These are phyloP conservation scores for Golubevia sp. DNA, from an alignment of 1,284 basidiomycete species.

Conservation along the genomic window DNA sequence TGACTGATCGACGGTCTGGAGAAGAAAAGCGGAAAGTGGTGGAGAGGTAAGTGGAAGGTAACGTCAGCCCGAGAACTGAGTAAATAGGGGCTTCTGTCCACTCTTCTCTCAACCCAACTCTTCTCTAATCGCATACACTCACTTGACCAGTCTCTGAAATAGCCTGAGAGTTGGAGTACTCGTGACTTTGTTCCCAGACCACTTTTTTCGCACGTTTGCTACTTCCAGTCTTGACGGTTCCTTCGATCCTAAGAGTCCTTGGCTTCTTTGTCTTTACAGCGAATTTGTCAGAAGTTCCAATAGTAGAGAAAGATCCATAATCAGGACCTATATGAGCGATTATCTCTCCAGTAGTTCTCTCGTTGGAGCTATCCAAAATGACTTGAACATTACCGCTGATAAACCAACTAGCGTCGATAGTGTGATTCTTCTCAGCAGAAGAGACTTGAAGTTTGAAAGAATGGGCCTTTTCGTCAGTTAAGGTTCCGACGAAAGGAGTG, in stretches of 20 bases:
- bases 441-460: constrained; percentile 73
- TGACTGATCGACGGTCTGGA: background rate
- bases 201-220: background rate
- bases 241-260: background rate
- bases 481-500: constrained; percentile 75
- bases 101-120: background rate
- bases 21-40: background rate
- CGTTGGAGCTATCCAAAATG: constrained; percentile 17
- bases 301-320: background rate
- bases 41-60: no score
- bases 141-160: background rate
- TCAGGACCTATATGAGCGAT: background rate
- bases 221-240: constrained; percentile 4
- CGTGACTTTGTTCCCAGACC: constrained; percentile 3
- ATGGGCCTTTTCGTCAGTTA: constrained; percentile 73
- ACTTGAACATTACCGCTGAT: constrained; percentile 73
- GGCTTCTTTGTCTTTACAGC: background rate
- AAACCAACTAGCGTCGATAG: constrained; percentile 75
- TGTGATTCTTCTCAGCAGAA: constrained; percentile 72
- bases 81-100: background rate
- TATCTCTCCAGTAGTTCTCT: constrained; percentile 25
- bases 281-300: background rate
- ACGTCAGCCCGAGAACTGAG: background rate
- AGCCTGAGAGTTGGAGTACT: background rate
- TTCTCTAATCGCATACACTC: no score